phyloP scores from a whole-genome alignment of 495 filamentous ascomycete species.

The Amniculicola lignicola region DNA sequence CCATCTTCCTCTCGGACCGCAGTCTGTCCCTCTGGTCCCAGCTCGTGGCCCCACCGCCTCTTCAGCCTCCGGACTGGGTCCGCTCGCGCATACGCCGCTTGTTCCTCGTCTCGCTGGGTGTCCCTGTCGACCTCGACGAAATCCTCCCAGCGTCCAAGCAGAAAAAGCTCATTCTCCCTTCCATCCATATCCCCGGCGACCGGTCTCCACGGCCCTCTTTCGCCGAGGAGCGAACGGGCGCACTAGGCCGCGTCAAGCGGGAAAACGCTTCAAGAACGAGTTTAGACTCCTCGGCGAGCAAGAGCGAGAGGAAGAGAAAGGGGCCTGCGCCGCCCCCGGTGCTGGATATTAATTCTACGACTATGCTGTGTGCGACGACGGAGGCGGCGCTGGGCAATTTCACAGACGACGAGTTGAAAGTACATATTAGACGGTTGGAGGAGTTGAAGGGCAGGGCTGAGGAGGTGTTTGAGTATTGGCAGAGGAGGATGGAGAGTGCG shows the following conservation, averaged over 20 bases:
- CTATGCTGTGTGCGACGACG: conserved; percentile 76
- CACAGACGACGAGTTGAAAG: conserved; percentile 68
- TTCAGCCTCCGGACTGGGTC: conserved; percentile 97
- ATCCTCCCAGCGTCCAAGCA: conserved; percentile 95
- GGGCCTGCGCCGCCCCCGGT: conserved; percentile 66
- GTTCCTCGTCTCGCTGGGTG: conserved; percentile 92
- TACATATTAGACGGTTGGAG: conserved; percentile 70
- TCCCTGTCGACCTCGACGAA: conserved; percentile 95
- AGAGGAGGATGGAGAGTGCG: conserved; percentile 76
- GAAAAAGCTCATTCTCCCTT: conserved; percentile 93
- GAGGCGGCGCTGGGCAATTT: conserved; percentile 73
- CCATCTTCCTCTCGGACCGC: conserved; percentile 64
- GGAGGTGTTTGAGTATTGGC: conserved; percentile 84
- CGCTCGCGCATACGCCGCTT: conserved; percentile 92
- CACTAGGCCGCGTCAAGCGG: conserved; percentile 52
- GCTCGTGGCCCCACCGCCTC: conserved; percentile 86
- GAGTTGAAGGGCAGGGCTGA: conserved; percentile 64
- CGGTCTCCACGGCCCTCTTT: conserved; percentile 46
- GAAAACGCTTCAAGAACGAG: conserved; percentile 56
- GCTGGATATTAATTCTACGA: conserved; percentile 74
- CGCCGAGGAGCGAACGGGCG: conserved; percentile 49
- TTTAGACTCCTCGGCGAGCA: conserved; percentile 50
- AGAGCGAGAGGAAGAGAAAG: conserved; percentile 43
- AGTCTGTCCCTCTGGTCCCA: conserved; percentile 94
- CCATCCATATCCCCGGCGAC: conserved; percentile 58